Base-by-base conservation (phyloP, 306 rosid species). In the Styphnolobium japonicum region DNA sequence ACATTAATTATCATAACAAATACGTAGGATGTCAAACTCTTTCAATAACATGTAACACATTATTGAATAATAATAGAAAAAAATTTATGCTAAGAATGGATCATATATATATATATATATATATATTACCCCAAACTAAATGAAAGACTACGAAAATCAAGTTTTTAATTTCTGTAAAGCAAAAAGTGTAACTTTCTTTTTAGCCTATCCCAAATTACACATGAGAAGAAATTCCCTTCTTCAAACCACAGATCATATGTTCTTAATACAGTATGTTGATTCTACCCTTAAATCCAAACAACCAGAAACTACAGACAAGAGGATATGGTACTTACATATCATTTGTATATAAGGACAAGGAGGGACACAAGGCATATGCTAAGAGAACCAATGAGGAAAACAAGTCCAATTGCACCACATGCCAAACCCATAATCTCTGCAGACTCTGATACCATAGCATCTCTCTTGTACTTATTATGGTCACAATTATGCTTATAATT, bases 361-460 rank as follows among this genome's bases (percentile, higher is more conserved):
- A 89, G 51, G 49, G 86, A 80, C 15, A 86, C 71, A 22, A 89
- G 55, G 80, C 5, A 86, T 77, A 89, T 70, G 58, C 23, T 68
- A 71, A 86, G 72, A 67, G 82, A 80, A 68, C 90, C 92, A 61
- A 62, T 1, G 69, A 89, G 78, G 71, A 85, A 69, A 62, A 86
- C 90, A 67, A 89, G 85, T 2, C 86, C 92, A 52, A 87, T 49
- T 77, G 79, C 77, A 87, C 82, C 78, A 64, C 85, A 76, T 15
- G 80, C 78, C 75, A 66, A 77, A 8, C 82, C 81, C 65, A 85
- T 18, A 53, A 85, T 63, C 88, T 80, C 85, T n/a, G 71, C 66
- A 10, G 40, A 74, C 43, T 80, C 46, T 27, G 78, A 78, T 31
- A 74, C 6, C 11, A 86, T 18, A 10, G 11, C 67, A 61, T 69